Base-by-base conservation (phyloP, 208 protist genomes). In the Porcisia hertigi region DNA sequence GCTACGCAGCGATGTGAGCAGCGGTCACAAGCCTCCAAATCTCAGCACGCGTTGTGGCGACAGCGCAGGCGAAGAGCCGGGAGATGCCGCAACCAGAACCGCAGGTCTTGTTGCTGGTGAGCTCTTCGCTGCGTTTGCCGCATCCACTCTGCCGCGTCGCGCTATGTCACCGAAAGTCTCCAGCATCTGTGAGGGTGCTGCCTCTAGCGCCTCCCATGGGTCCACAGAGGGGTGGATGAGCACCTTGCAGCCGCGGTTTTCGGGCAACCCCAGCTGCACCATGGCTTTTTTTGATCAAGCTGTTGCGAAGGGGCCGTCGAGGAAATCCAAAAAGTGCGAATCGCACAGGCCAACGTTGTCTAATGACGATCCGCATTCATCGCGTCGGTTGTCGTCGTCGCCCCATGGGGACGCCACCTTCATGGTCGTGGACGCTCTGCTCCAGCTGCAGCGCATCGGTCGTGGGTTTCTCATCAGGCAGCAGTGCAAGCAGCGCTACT, bases 381-480 rank as follows among this genome's bases (percentile, higher is more conserved):
- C 52, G n/a, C 16, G 36, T 12, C 39, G 34, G 23, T 11, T 66
- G 25, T 41, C 49, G 20, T 45, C 49, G 57, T 7, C 49, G 43
- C n/a, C 43, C 16, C 23, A 30, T 23, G 30, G 47, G 66, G 5
- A 20, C 66, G 47, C 43, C 12, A n/a, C n/a, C 7, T n/a, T 60
- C 53, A 20, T 41, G 18, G 41, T 39, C 0, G 81, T 39, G 2
- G 58, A 49, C 18, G 53, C 45, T 34, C 1, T 69, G 66, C 49
- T 69, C 36, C 70, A 59, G 8, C 58, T 86, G 59, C 77, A 74
- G 59, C 82, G 82, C 23, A 36, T 83, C 45, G 77, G 77, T 20
- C 81, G 79, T 41, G 83, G 83, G 55, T 88, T 75, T 75, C 62
- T 77, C 18, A 66, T 54, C 30, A 71, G 84, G 11, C 45, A 30